These are phyloP conservation scores for Ogataea paradorogensis DNA, from an alignment of 805 yeast species.

Conservation along the genomic window DNA sequence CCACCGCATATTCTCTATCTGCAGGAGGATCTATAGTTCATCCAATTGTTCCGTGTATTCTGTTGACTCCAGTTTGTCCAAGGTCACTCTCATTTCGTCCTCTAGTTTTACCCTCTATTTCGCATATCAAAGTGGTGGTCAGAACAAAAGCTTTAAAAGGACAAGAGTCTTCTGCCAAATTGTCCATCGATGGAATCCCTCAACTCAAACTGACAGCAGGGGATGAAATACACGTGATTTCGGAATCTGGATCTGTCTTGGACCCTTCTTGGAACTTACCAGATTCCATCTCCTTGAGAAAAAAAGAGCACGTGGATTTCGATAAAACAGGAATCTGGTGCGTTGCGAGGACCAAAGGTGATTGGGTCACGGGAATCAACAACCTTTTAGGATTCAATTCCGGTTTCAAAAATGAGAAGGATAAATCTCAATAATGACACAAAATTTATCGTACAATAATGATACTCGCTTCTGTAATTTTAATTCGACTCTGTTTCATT, in stretches of 20 bases:
- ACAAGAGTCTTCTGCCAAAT: slow-evolving; percentile 41
- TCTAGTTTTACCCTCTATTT: slow-evolving; percentile 70
- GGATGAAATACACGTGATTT: slow-evolving; percentile 73
- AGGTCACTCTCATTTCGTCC: slow-evolving; percentile 90
- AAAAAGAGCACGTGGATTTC: slow-evolving; percentile 4
- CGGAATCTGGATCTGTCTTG: slow-evolving; percentile 61
- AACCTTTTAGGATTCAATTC: slow-evolving; percentile 87
- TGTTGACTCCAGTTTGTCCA: slow-evolving; percentile 90
- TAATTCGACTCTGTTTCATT: slow-evolving; percentile 1
- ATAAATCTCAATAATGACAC: slow-evolving; percentile 1
- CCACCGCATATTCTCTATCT: slow-evolving; percentile 86
- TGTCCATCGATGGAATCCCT: slow-evolving; percentile 83
- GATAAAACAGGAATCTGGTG: slow-evolving; percentile 74
- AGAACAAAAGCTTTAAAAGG: slow-evolving; percentile 39
- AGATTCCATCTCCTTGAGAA: slow-evolving; percentile 11
- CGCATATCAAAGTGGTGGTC: slow-evolving; percentile 66
- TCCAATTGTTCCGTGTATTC: slow-evolving; percentile 78
- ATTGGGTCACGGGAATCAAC: slow-evolving; percentile 90
- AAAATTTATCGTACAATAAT: slow-evolving; percentile 1
- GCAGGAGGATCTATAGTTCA: slow-evolving; percentile 94
- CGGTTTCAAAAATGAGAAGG: slow-evolving; percentile 54
- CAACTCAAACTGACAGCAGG: slow-evolving; percentile 67
- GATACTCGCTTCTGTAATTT: not conserved
- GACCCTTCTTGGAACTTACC: slow-evolving; percentile 51
- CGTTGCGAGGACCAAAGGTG: slow-evolving; percentile 75